Evolutionary conservation across 148 eudicot genomes (phyloP), one percentile per base, ranked within the genome.

Genomic region (Tetragonia tetragonoides): DNA sequence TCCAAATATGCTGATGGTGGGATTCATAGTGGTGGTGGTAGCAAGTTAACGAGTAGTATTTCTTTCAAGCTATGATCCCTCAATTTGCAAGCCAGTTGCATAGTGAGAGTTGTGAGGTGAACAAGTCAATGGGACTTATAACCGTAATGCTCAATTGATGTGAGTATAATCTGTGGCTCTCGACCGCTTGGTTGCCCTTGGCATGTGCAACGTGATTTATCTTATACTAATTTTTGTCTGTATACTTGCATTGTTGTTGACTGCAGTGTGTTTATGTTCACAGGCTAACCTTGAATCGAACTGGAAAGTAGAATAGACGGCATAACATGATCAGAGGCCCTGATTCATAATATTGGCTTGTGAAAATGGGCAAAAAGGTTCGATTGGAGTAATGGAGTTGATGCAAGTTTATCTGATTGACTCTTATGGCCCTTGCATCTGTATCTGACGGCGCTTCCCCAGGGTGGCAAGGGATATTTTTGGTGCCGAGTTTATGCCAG

Each of bases 251-350:
- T 24, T 39, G 38, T 47, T 41, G 17, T 28, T 76, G 61, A 76
- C 3, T 24, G 37, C 18, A 24, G 23, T 81, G 17, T 65, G 11
- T 39, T 46, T 42, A 44, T 70, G 51, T 61, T 51, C 63, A 56
- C 70, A 81, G 84, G 78, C 54, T 53, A 42, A 77, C 74, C 54
- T 60, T 66, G 73, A 47, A 71, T 51, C 47, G 61, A 69, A 70
- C 15, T 2, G 38, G 60, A 73, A 24, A 77, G 63, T 81, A 77
- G 80, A 64, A 73, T 66, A 47, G 73, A 73, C 64, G 24, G 68
- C 60, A 73, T 47, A 40, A 14, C 73, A 39, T 59, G 44, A 49
- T 77, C 47, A 56, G 66, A 72, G 53, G 73, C 57, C 49, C 18
- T 20, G 47, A 24, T 65, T 64, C 66, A 57, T 70, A 81, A 53